Conservation (phyloP, 2,329 filamentous ascomycete species). For the Bipolaris victoriae region DNA sequence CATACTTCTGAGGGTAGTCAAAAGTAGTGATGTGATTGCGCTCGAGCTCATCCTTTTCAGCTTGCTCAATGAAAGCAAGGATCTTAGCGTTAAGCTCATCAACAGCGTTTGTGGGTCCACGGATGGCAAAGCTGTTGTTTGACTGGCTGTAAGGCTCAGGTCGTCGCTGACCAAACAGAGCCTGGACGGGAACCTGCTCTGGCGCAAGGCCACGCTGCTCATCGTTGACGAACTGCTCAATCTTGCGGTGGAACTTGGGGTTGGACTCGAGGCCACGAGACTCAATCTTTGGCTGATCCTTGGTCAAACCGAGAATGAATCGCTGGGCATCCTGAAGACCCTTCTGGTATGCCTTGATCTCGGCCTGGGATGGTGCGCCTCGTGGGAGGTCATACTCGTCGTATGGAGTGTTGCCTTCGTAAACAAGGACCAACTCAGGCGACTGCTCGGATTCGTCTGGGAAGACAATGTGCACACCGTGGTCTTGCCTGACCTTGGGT, state of each 20-base stretch:
- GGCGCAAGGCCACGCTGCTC: conserved; percentile 59
- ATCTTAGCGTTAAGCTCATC: conserved; percentile 76
- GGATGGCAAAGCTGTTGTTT: conserved; percentile 67
- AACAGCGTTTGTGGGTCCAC: conserved; percentile 76
- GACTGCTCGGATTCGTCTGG: conserved; percentile 66
- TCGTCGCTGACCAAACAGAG: conserved; percentile 56
- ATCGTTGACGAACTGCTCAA: conserved; percentile 63
- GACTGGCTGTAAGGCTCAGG: conserved; percentile 61
- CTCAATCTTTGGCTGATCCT: conserved; percentile 62
- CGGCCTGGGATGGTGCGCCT: conserved; percentile 60
- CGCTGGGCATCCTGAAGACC: conserved; percentile 65
- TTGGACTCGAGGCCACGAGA: conserved; percentile 61
- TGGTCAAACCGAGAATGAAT: conserved; percentile 60
- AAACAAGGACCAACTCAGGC: conserved; percentile 73
- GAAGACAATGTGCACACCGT: conserved; percentile 75
- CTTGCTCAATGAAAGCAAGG: conserved; percentile 79
- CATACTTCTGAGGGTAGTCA: conserved; percentile 93
- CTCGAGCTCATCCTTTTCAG: conserved; percentile 92
- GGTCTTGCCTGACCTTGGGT: conserved; percentile 68
- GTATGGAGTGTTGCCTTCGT: conserved; percentile 67
- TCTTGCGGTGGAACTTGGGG: conserved; percentile 68
- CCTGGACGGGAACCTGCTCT: conserved; percentile 63
- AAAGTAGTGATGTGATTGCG: conserved; percentile 85
- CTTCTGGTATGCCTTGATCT: conserved; percentile 63
- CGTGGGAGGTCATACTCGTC: conserved; percentile 62